phyloP scores from a whole-genome alignment of 179 eudicot species.

The Corrigiola litoralis region DNA sequence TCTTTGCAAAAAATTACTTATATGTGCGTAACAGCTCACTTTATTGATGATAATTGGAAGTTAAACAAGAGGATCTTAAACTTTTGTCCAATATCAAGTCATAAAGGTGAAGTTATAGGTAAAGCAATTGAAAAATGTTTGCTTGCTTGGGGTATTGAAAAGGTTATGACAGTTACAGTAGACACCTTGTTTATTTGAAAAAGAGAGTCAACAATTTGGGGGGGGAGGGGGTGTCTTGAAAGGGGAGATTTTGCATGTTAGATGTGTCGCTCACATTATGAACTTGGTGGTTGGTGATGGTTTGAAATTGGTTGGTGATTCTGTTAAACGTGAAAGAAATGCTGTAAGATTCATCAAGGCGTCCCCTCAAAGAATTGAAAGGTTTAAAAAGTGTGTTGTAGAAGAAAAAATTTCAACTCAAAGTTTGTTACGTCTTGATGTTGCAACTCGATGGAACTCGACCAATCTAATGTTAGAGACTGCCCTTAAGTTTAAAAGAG shows the following conservation, averaged over 20 bases:
- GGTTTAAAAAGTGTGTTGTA: neutral
- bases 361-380: neutral
- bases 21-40: conserved; percentile 18
- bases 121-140: conserved; percentile 16
- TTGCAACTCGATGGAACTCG: neutral
- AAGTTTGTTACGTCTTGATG: neutral
- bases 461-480: neutral
- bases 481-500: neutral
- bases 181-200: conserved; percentile 12
- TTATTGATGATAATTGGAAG: conserved; percentile 21
- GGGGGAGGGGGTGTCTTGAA: too few relatives aligned
- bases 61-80: conserved; percentile 23
- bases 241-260: neutral
- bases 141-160: conserved; percentile 19
- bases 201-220: conserved; percentile 1
- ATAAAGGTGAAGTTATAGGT: conserved; percentile 21
- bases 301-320: neutral
- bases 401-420: neutral
- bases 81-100: conserved; percentile 20
- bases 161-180: conserved; percentile 5
- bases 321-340: neutral
- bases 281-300: conserved; percentile 5
- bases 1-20: conserved; percentile 9
- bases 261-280: conserved; percentile 11
- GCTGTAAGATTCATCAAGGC: neutral